Evolutionary conservation across 2,329 filamentous ascomycete genomes (phyloP).

Genomic region (Rhynchosporium secalis): DNA sequence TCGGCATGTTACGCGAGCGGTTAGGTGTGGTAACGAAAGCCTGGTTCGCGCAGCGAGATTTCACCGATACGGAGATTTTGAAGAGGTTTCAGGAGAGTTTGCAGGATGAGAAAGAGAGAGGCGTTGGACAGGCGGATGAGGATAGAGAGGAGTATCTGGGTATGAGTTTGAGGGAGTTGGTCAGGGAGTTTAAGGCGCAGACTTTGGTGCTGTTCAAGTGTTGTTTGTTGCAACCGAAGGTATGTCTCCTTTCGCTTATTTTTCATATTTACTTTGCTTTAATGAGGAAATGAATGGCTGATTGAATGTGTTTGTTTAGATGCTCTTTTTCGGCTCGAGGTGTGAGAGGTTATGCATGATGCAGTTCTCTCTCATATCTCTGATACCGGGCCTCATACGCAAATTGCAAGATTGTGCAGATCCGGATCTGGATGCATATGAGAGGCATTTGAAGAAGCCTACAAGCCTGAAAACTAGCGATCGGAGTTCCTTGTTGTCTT

Average conservation of each 20-base stretch:
- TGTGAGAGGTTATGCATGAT: constrained; percentile 97
- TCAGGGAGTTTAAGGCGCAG: constrained; percentile 93
- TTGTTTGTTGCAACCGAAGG: constrained; percentile 91
- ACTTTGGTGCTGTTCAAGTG: constrained; percentile 93
- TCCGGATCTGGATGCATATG: constrained; percentile 84
- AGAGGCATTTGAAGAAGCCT: constrained; percentile 70
- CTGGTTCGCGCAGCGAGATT: constrained; percentile 95
- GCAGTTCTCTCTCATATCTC: constrained; percentile 92
- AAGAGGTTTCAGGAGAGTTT: constrained; percentile 89
- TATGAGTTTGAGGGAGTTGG: constrained; percentile 82
- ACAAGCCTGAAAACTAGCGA: constrained; percentile 91
- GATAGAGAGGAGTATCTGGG: constrained; percentile 87
- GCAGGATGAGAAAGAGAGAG: constrained; percentile 63
- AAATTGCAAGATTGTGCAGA: constrained; percentile 94
- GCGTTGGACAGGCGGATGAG: constrained; percentile 62
- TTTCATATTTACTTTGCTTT: background rate
- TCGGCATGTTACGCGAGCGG: constrained; percentile 87
- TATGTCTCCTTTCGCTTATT: constrained; percentile 40
- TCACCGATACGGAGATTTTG: constrained; percentile 87
- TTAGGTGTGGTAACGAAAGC: constrained; percentile 87
- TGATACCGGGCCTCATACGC: constrained; percentile 89
- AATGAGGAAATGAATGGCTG: background rate
- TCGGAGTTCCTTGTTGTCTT: constrained; percentile 81
- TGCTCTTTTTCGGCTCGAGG: constrained; percentile 97
- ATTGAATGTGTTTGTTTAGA: constrained; percentile 52